Base-by-base conservation (phyloP, 2,329 filamentous ascomycete species). In the Fusarium caatingaense region DNA sequence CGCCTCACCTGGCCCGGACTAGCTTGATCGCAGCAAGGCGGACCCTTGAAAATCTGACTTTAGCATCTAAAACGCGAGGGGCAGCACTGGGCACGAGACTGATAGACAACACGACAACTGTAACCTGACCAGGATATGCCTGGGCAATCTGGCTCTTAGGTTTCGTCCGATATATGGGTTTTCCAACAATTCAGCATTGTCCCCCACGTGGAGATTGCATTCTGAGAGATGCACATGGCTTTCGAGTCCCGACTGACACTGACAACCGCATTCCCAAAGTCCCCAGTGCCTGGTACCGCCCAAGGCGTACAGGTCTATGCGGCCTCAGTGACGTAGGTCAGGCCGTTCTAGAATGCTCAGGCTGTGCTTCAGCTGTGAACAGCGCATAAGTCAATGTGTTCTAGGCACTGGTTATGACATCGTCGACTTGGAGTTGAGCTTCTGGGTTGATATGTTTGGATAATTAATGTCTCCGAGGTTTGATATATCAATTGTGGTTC, bases 281-380 rank as follows among this genome's bases (percentile, higher is more conserved):
- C 48, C 40, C 54, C 40, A 18, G 18, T 51, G 44, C 48, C 61
- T 44, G 66, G 53, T 44, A 44, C 47, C 21, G 55, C 27, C 49
- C 49, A 42, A 42, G 49, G 49, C 49, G 23, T 12, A 34, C 37
- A 56, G 55, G 61, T n/a, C 64, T 57, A 41, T 60, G 61, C 54
- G 47, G 40, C 71, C 54, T 74, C 63, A 68, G 60, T 75, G 73
- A 75, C 72, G 72, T 74, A 69, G 23, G 49, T 54, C 65, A 32
- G 73, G 60, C 69, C 71, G 72, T 75, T 75, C 73, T 75, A 74
- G 73, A 74, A 60, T n/a, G 61, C 69, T 62, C 63, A 56, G 69
- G 67, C 60, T 68, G 42, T 60, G 57, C 60, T 62, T 56, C 60
- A 64, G 49, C 53, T 32, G 30, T 27, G 28, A 18, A 68, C 66